A percentile compares a stretch with the other conserved stretches of the same genome.
Evolutionary conservation across 2,329 filamentous ascomycete genomes (phyloP).

Genomic region (Cladophialophora carrionii): DNA sequence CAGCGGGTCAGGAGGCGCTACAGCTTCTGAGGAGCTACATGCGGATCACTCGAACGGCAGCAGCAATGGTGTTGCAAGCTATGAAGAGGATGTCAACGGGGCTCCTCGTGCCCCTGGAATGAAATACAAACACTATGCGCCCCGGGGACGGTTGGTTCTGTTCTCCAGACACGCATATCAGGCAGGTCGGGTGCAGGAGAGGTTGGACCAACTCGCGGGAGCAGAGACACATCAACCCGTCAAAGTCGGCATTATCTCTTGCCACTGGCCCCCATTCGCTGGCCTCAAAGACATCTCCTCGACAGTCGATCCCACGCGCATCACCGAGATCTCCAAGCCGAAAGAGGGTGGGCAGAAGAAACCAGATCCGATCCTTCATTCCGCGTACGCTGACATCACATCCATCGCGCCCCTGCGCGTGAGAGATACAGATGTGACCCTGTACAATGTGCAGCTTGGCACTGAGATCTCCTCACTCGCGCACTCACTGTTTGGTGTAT

Average conservation of each 20-base stretch:
- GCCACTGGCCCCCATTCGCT: slow-evolving; percentile 40
- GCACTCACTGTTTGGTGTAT: slow-evolving; percentile 80
- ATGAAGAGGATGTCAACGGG: slow-evolving; percentile 27
- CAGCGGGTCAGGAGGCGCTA: not conserved
- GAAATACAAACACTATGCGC: slow-evolving; percentile 99
- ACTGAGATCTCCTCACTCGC: slow-evolving; percentile 73
- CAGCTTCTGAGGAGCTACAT: slow-evolving; percentile 3
- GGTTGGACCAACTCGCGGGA: slow-evolving; percentile 26
- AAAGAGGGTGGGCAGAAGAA: not conserved
- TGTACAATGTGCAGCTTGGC: slow-evolving; percentile 75
- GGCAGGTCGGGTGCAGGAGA: slow-evolving; percentile 20
- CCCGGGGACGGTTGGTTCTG: slow-evolving; percentile 80
- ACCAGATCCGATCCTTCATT: slow-evolving; percentile 6
- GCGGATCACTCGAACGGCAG: not conserved
- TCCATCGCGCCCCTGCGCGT: slow-evolving; percentile 3
- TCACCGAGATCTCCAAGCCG: not conserved
- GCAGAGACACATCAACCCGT: slow-evolving; percentile 44
- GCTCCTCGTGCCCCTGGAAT: slow-evolving; percentile 88
- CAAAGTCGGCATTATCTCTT: slow-evolving; percentile 41
- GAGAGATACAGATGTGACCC: slow-evolving; percentile 39
- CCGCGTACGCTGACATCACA: slow-evolving; percentile 16
- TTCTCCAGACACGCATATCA: slow-evolving; percentile 54
- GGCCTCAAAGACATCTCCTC: slow-evolving; percentile 16
- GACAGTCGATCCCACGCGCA: not conserved
- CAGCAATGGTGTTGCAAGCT: slow-evolving; percentile 6